Conservation (phyloP, 140 eudicot genomes). For the Anethum foeniculum region DNA sequence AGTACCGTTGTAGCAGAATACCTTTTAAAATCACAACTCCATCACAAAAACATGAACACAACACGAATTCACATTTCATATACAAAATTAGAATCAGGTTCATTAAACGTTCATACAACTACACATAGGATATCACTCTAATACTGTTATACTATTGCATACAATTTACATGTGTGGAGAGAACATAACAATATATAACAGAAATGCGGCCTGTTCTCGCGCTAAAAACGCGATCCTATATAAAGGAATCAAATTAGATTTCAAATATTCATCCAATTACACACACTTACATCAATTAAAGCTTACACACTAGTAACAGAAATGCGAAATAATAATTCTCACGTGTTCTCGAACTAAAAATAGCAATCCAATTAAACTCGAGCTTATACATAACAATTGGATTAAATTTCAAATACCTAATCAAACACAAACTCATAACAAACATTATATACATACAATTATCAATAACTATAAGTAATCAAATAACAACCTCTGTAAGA, state of each 20-base stretch:
- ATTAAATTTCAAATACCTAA: not conserved
- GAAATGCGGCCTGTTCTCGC: not conserved
- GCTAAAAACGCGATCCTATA: not conserved
- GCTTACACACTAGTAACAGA: not conserved
- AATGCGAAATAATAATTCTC: not conserved
- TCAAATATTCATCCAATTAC: not conserved
- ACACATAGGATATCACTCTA: not conserved
- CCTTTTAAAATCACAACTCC: slow-evolving; percentile 27
- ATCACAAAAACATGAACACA: not conserved
- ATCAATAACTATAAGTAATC: not conserved
- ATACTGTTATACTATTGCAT: not conserved
- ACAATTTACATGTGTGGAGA: too few species aligned
- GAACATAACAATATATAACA: not conserved
- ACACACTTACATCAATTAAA: not conserved
- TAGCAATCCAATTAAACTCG: not conserved
- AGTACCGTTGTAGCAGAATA: slow-evolving; percentile 59
- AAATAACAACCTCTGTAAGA: slow-evolving; percentile 44
- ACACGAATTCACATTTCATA: not conserved
- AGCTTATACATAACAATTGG: not conserved
- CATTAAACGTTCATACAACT: not conserved
- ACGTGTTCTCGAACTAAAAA: not conserved
- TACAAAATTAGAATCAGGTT: not conserved
- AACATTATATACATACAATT: not conserved
- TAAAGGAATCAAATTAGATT: not conserved
- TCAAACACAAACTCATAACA: not conserved